Conservation (phyloP, 257 asterid species). For the Solanum pimpinellifolium region DNA sequence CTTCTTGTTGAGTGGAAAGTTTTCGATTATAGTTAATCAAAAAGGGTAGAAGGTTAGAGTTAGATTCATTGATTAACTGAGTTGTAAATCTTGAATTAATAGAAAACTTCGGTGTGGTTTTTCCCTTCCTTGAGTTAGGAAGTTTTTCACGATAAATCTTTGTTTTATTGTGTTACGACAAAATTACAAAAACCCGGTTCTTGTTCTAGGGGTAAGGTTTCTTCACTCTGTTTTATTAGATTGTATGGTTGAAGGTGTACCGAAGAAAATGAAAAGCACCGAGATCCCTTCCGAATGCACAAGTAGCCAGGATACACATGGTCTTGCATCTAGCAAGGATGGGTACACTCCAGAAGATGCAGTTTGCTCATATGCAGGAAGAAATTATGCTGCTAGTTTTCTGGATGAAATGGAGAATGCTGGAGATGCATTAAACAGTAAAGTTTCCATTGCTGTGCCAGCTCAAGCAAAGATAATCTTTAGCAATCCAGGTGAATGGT, state of each 20-base stretch:
- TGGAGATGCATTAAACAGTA: slow-evolving; percentile 14
- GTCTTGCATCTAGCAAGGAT: slow-evolving; percentile 9
- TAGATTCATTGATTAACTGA: too few species aligned
- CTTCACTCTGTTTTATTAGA: slow-evolving; percentile 8
- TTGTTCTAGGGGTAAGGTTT: too few species aligned
- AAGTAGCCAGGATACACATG: slow-evolving; percentile 13
- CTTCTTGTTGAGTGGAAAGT: too few species aligned
- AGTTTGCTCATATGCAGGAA: neutral
- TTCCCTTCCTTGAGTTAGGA: too few species aligned
- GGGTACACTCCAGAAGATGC: slow-evolving; percentile 22
- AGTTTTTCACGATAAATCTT: too few species aligned
- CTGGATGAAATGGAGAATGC: slow-evolving; percentile 4
- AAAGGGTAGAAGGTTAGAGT: too few species aligned
- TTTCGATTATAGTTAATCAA: too few species aligned
- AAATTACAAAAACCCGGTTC: too few species aligned
- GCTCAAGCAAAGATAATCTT: slow-evolving; percentile 23
- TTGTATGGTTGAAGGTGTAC: slow-evolving; percentile 40
- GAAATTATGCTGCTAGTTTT: neutral
- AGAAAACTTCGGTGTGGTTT: too few species aligned
- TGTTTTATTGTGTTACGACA: too few species aligned
- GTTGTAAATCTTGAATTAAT: too few species aligned
- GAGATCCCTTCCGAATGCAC: slow-evolving; percentile 20
- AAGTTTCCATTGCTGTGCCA: slow-evolving; percentile 47
- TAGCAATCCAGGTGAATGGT: slow-evolving; percentile 34
- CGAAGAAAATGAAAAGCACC: slow-evolving; percentile 52